Evolutionary conservation across 345 rosid genomes (phyloP), one percentile per base, ranked within the genome.

Genomic region (Punica granatum): DNA sequence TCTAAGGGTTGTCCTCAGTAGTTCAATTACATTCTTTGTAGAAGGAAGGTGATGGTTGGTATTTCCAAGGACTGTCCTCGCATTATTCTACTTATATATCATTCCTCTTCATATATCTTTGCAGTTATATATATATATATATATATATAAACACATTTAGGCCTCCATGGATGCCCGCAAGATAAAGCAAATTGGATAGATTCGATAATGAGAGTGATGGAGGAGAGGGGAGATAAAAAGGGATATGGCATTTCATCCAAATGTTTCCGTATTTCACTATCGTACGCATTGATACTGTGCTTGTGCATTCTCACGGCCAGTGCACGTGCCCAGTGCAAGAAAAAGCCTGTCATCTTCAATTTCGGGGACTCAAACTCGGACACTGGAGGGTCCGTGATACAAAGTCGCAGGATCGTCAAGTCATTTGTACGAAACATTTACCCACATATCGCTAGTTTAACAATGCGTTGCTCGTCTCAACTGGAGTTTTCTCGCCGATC

Each of bases 381-480:
- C 75, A 82, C 86, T 3, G 89, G 89, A n/a, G 83, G 85, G 33
- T 73, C n/a, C n/a, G n/a, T n/a, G n/a, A n/a, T n/a, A n/a, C n/a
- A n/a, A n/a, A n/a, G n/a, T n/a, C n/a, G n/a, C n/a, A n/a, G n/a
- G n/a, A n/a, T n/a, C n/a, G n/a, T n/a, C n/a, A n/a, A n/a, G n/a
- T n/a, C n/a, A n/a, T n/a, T n/a, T n/a, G n/a, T n/a, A n/a, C n/a
- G n/a, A n/a, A n/a, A n/a, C n/a, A n/a, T n/a, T n/a, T n/a, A n/a
- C n/a, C n/a, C n/a, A n/a, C n/a, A n/a, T n/a, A n/a, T n/a, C n/a
- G n/a, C n/a, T n/a, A n/a, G n/a, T n/a, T n/a, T n/a, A n/a, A n/a
- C n/a, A n/a, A n/a, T n/a, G n/a, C n/a, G n/a, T n/a, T n/a, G n/a
- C n/a, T n/a, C n/a, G n/a, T n/a, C n/a, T n/a, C n/a, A n/a, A n/a